These are phyloP conservation scores for Plectosphaerella cucumerina DNA, from an alignment of 2,329 filamentous ascomycete species.

Conservation along the genomic window DNA sequence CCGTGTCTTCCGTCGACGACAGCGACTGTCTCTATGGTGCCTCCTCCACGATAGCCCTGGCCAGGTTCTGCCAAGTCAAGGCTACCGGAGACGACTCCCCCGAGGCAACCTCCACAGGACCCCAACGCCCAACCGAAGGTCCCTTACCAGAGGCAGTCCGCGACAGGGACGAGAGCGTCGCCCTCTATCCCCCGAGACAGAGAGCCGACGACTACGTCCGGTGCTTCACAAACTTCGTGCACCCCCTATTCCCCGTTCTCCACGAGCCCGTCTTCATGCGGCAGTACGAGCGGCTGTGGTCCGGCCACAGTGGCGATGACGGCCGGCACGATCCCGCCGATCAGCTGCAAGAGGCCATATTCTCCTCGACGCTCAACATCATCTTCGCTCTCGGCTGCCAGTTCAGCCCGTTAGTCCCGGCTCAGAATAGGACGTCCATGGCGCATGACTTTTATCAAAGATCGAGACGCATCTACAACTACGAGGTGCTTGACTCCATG, in stretches of 20 bases:
- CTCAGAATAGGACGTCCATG: constrained; percentile 4
- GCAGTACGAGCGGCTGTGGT: constrained; percentile 9
- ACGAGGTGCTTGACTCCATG: constrained; percentile 19
- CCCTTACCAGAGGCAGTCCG: not conserved
- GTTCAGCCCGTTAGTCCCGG: constrained; percentile 10
- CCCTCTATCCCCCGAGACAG: not conserved
- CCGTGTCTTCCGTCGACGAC: constrained; percentile 3
- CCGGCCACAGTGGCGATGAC: not conserved
- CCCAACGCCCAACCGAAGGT: not conserved
- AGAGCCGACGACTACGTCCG: constrained; percentile 5
- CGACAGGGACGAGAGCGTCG: not conserved
- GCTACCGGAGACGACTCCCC: not conserved
- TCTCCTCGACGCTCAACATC: constrained; percentile 22
- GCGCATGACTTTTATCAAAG: constrained; percentile 21
- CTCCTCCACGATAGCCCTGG: constrained; percentile 4
- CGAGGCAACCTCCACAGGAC: not conserved
- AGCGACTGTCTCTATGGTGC: constrained; percentile 3
- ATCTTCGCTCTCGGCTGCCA: constrained; percentile 23
- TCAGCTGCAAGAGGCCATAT: constrained; percentile 8
- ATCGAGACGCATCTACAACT: constrained; percentile 17
- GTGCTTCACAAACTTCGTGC: constrained; percentile 14
- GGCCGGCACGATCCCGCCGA: not conserved
- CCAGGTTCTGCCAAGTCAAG: not conserved
- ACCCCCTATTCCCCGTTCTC: constrained; percentile 12
- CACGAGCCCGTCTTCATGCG: constrained; percentile 9